A percentile compares a stretch with the other conserved stretches of the same genome.
phyloP scores from a whole-genome alignment of 2,329 filamentous ascomycete species.

The Colletotrichum gigasporum region DNA sequence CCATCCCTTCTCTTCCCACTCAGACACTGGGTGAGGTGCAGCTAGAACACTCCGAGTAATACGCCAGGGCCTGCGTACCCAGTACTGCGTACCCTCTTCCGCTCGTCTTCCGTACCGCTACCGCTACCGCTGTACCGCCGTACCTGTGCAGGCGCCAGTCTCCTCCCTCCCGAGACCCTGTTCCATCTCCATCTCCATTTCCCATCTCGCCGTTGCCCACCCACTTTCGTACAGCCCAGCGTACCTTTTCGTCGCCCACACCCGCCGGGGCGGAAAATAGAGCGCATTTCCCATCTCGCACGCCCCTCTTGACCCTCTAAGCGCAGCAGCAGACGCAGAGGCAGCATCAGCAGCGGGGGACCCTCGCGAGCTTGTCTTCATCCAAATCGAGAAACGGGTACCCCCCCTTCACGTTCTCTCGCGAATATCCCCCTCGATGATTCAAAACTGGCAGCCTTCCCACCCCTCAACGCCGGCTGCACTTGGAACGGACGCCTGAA shows the following conservation, averaged over 20 bases:
- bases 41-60: too few species aligned
- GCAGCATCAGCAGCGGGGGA: too few species aligned
- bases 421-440: conserved; percentile 16
- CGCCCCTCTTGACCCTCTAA: conserved; percentile 17
- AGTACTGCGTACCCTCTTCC: neutral
- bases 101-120: neutral
- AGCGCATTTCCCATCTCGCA: neutral
- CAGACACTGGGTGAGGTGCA: neutral
- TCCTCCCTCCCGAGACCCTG: neutral
- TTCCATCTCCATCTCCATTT: neutral
- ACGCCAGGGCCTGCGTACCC: neutral
- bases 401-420: conserved; percentile 13
- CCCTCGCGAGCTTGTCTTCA: conserved; percentile 27
- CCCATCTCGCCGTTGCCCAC: neutral
- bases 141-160: too few species aligned
- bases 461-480: conserved; percentile 2
- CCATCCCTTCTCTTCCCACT: neutral
- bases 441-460: conserved; percentile 32
- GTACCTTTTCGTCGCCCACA: conserved; percentile 4
- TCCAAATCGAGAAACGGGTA: conserved; percentile 26
- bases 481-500: conserved; percentile 9
- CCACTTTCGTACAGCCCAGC: conserved; percentile 13
- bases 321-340: conserved; percentile 19
- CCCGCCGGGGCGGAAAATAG: conserved; percentile 16
- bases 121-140: too few species aligned